Base-by-base conservation (phyloP, 1,139 yeast species). In the Yamadazyma triangularis region DNA sequence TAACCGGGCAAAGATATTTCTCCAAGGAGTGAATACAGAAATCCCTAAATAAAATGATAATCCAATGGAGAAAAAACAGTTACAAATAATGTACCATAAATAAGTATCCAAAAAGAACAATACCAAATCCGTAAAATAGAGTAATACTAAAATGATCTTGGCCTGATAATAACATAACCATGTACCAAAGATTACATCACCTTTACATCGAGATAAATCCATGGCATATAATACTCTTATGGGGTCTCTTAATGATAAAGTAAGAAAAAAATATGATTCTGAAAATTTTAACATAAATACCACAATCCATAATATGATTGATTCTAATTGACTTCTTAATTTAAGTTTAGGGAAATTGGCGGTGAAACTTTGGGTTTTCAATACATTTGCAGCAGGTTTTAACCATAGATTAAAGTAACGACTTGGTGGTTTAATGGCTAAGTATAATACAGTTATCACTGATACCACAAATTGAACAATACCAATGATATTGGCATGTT, bases 1-100 rank as follows among this genome's bases (percentile, higher is more conserved):
- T 25, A 87, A 55, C 31, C 88, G 63, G 2, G 84, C 70, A 50
- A 79, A 87, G 4, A 83, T 76, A 47, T 84, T 84, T 48, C 82
- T 73, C 95, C 95, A 86, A 0, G 95, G 95, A 0, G 94, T 80
- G 59, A 86, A 70, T 4, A 85, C 76, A 1, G 95, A 85, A 3
- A 82, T 79, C 0, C 95, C 95, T 31, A 77, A 61, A 7, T 77
- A 73, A 47, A 83, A 77, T 0, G 95, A 82, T 20, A 84, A 53
- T 3, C 73, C 64, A 15, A 84, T 73, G 2, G 95, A 85, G 40
- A 86, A 79, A 1, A 81, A 48, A 35, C 91, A 79, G 48, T 81
- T 86, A 67, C 87, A 79, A 28, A 87, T 75, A 40, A 86, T 79
- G 49, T 86, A 87, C 96, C 96, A 87, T 22, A 87, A 68, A 45